Base-by-base conservation (phyloP, 352 stramenopile genomes). In the Phytophthora foliorum region DNA sequence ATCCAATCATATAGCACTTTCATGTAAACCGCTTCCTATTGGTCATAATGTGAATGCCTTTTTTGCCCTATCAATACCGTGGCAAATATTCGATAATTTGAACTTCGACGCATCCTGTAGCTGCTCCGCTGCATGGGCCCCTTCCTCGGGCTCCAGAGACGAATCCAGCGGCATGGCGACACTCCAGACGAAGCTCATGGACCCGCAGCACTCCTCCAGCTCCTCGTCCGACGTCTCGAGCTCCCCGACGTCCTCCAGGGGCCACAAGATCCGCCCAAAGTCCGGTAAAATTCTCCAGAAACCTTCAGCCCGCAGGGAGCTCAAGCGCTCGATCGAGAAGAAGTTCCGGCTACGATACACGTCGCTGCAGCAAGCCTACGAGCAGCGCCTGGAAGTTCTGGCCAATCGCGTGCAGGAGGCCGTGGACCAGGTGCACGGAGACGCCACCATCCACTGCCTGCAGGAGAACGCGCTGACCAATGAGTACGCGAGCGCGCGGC, bases 341-440 rank as follows among this genome's bases (percentile, higher is more conserved):
- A 92, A 91, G 63, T 94, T 92, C 54, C 74, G 78, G 11, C 67
- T 87, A 36, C 87, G 87, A 4, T 94, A 94, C 63, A 42, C 78
- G 14, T 70, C 79, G n/a, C 69, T 94, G 25, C 84, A 94, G 45
- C 71, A 82, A 17, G 82, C 83, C 17, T 94, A 94, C 38, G 87
- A 94, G 61, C 80, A 87, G 55, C 78, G 87, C 0, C 66, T 94
- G 38, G 80, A 89, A 39, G 78, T 72, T 53, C 74, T 94, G 9
- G 80, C 81, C 6, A 48, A 56, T 29, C 80, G 85, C 53, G 72
- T 93, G 31, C 74, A 88, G 49, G 71, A 84, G 6, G 74, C 77
- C 6, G 74, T 93, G 34, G 62, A 57, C 3, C 72, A 91, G 53
- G 66, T 92, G 22, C 77, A 91, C 46, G 69, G 72, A 51, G 87